These are phyloP conservation scores for Linnemannia hyalina DNA, from an alignment of 192 early-diverging fungal genomes.

Conservation along the genomic window DNA sequence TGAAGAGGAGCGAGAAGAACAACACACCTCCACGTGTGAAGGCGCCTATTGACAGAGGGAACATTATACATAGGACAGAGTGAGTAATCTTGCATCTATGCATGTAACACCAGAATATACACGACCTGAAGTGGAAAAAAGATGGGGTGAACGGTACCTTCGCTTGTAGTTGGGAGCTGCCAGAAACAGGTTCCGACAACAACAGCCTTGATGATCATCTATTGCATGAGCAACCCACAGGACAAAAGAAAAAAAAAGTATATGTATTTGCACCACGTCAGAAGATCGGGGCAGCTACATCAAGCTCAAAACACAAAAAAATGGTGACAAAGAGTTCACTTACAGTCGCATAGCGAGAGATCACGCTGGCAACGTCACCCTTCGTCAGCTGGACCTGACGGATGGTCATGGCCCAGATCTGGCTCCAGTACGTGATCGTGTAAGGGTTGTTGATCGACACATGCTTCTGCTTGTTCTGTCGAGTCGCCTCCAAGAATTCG, in stretches of 20 bases:
- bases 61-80: no score
- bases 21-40: conserved; percentile 84
- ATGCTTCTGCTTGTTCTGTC: conserved; percentile 64
- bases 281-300: not conserved
- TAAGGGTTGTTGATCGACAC: conserved; percentile 68
- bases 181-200: conserved; percentile 78
- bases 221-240: not conserved
- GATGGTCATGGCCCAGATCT: conserved; percentile 65
- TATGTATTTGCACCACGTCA: not conserved
- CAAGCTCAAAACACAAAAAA: not conserved
- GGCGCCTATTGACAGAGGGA: conserved; percentile 61
- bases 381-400: conserved; percentile 72
- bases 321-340: not conserved
- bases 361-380: conserved; percentile 60
- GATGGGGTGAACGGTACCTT: conserved; percentile 50
- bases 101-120: no score
- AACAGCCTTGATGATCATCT: conserved; percentile 66
- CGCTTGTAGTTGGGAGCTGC: conserved; percentile 62
- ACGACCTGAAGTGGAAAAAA: not conserved
- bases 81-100: not conserved
- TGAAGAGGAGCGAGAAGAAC: conserved; percentile 70
- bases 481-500: conserved; percentile 57
- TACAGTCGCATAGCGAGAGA: conserved; percentile 65
- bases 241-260: no score
- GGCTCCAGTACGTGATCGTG: conserved; percentile 70